phyloP scores from a whole-genome alignment of 140 eudicot species.

The Flaveria floridana region DNA sequence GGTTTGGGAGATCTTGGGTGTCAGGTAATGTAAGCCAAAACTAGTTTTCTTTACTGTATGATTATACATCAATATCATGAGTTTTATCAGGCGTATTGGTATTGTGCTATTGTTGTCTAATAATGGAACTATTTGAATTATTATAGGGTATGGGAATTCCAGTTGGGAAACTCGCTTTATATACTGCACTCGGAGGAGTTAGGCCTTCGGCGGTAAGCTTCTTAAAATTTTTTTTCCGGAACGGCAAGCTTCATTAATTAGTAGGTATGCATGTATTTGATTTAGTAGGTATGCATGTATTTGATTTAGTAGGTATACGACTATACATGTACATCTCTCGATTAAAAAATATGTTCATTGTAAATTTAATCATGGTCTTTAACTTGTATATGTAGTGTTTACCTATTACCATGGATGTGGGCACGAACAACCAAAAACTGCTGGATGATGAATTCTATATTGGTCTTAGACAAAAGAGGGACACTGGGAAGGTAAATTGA shows the following conservation, averaged over 20 bases:
- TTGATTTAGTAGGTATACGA: too few relatives aligned
- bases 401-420: constrained; percentile 90
- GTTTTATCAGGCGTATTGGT: constrained; percentile 1
- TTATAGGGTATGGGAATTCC: constrained; percentile 98
- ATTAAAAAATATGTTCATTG: too few relatives aligned
- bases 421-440: constrained; percentile 73
- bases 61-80: too few relatives aligned
- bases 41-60: neutral
- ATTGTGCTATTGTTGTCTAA: neutral
- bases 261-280: too few relatives aligned
- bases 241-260: too few relatives aligned
- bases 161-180: constrained; percentile 83
- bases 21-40: constrained; percentile 50
- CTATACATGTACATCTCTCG: too few relatives aligned
- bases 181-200: constrained; percentile 94
- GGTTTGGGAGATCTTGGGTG: constrained; percentile 99
- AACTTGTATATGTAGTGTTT: constrained; percentile 52
- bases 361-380: neutral
- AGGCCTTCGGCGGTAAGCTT: constrained; percentile 92
- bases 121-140: constrained; percentile 9
- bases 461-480: constrained; percentile 79
- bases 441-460: constrained; percentile 83
- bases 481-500: constrained; percentile 68
- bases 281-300: too few relatives aligned
- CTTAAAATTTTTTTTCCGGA: neutral